These are phyloP conservation scores for Medicago truncatula DNA, from an alignment of 306 rosid genomes.

Conservation along the genomic window MtrunA17r5.0-ANR NC_053049.1:49579001-49579500, in stretches of 20 bases:
- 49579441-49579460: background rate
- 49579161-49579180: slow-evolving; percentile 54
- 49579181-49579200: slow-evolving; percentile 64
- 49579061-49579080: slow-evolving; percentile 66
- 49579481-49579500: background rate
- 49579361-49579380: slow-evolving; percentile 61
- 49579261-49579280: slow-evolving; percentile 63
- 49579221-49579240: slow-evolving; percentile 64
- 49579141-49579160: slow-evolving; percentile 69
- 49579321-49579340: slow-evolving; percentile 72
- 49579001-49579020: slow-evolving; percentile 56
- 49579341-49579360: slow-evolving; percentile 48
- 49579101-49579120: slow-evolving; percentile 49
- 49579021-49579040: slow-evolving; percentile 48
- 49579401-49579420: slow-evolving; percentile 63
- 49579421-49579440: slow-evolving; percentile 57
- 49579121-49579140: slow-evolving; percentile 50
- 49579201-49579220: slow-evolving; percentile 67
- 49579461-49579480: background rate
- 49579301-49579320: slow-evolving; percentile 49
- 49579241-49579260: slow-evolving; percentile 60
- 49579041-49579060: slow-evolving; percentile 51
- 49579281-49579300: slow-evolving; percentile 68
- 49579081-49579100: slow-evolving; percentile 58
- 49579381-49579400: slow-evolving; percentile 59